A percentile compares a stretch with the other conserved stretches of the same genome.
These are phyloP conservation scores for Holtermanniella nyarrowii DNA, from an alignment of 768 basidiomycete genomes.

Conservation along the genomic window DNA sequence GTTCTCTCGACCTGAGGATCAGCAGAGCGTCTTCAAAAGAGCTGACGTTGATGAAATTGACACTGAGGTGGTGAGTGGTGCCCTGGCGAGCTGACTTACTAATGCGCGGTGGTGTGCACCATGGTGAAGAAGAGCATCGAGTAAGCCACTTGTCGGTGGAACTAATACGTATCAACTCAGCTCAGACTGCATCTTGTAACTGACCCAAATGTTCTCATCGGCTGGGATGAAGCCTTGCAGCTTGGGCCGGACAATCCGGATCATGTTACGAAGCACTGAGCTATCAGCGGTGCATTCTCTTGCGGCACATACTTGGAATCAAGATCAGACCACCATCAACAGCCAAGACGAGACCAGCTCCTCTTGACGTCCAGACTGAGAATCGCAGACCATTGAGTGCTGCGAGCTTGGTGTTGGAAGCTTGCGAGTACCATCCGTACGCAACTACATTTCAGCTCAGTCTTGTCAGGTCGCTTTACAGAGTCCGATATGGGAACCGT, in stretches of 20 bases:
- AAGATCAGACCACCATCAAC: conserved; percentile 77
- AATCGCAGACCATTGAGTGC: conserved; percentile 68
- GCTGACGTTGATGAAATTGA: neutral
- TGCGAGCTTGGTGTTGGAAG: conserved; percentile 53
- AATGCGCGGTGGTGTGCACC: conserved; percentile 88
- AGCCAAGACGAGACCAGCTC: conserved; percentile 81
- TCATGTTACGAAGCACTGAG: conserved; percentile 67
- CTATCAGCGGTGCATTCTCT: conserved; percentile 2
- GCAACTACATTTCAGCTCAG: conserved; percentile 44
- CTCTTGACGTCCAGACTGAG: conserved; percentile 84
- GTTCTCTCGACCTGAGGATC: conserved; percentile 21
- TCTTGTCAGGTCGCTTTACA: conserved; percentile 38
- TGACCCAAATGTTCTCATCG: conserved; percentile 89
- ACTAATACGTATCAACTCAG: conserved; percentile 9
- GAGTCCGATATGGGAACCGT: conserved; percentile 60
- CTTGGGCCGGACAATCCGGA: conserved; percentile 70
- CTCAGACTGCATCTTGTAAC: neutral
- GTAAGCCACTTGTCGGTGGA: conserved; percentile 85
- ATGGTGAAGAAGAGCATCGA: conserved; percentile 68
- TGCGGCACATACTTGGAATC: conserved; percentile 49
- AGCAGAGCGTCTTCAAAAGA: neutral
- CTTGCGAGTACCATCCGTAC: conserved; percentile 79
- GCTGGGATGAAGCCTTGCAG: conserved; percentile 76
- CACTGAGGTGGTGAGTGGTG: neutral
- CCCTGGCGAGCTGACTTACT: neutral